Percentiles rank a stretch among this genome's conserved stretches.
phyloP scores from a whole-genome alignment of 2,329 filamentous ascomycete genomes.

The Botryosphaeria dothidea region DNA sequence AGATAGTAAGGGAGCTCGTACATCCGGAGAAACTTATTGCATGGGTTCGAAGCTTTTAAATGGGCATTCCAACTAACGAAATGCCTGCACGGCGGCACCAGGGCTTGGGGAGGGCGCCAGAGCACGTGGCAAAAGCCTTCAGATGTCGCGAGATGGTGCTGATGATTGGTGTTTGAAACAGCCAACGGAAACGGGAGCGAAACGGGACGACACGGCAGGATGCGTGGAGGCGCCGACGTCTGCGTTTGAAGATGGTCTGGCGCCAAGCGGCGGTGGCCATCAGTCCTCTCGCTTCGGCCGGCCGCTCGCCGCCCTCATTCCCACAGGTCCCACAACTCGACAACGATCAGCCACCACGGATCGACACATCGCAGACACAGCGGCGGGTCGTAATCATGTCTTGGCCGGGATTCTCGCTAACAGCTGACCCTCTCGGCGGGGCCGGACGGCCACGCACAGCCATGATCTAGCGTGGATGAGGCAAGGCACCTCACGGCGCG shows the following conservation, averaged over 20 bases:
- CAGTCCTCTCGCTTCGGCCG: background rate
- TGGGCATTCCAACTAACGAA: too few relatives aligned
- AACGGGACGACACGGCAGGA: background rate
- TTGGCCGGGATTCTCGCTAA: background rate
- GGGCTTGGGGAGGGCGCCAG: background rate
- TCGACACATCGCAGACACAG: background rate
- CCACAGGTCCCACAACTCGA: background rate
- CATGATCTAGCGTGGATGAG: constrained; percentile 1
- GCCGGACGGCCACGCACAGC: constrained; percentile 13
- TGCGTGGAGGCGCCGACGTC: background rate
- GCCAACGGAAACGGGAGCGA: background rate
- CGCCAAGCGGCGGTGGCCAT: background rate
- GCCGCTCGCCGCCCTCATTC: background rate
- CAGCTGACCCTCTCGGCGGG: constrained; percentile 9
- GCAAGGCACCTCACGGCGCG: constrained; percentile 4
- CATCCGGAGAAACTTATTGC: too few relatives aligned
- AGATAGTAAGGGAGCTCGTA: too few relatives aligned
- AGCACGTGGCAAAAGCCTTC: background rate
- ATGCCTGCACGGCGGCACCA: background rate
- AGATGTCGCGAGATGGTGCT: background rate
- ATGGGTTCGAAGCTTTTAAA: too few relatives aligned
- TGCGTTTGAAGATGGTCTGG: background rate
- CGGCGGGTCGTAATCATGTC: constrained; percentile 6
- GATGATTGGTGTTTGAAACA: background rate
- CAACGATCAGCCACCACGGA: background rate